These are phyloP conservation scores for Sporothrix sp. DNA, from an alignment of 2,329 filamentous ascomycete species.

Conservation along the genomic window DNA sequence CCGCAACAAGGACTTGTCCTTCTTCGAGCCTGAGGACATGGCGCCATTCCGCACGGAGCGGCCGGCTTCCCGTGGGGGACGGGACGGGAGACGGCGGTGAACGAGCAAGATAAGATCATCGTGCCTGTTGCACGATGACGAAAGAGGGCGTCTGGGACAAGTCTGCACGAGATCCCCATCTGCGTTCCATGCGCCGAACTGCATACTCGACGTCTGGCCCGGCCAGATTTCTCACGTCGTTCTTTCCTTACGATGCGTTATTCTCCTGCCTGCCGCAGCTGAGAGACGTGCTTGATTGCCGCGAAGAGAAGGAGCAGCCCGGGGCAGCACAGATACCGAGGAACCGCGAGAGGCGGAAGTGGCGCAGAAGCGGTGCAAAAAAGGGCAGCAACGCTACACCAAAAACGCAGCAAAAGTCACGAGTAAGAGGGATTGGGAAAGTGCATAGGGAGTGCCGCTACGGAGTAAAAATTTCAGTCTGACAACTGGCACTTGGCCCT, in stretches of 20 bases:
- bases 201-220: no score
- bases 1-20: background rate
- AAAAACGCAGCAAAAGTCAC: no score
- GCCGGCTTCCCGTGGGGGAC: background rate
- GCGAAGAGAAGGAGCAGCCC: background rate
- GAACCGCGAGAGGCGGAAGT: background rate
- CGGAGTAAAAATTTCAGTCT: background rate
- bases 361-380: background rate
- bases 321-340: background rate
- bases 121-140: background rate
- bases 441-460: conserved; percentile 4
- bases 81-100: background rate
- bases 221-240: no score
- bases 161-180: no score
- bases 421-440: background rate
- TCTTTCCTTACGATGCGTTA: no score
- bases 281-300: no score
- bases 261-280: no score
- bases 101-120: conserved; percentile 4
- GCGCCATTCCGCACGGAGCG: background rate
- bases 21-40: no score
- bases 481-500: conserved; percentile 11
- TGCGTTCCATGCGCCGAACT: no score
- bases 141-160: background rate
- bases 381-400: no score